Evolutionary conservation across 768 basidiomycete genomes (phyloP).

Genomic region (Naganishia vaughanmartiniae): DNA sequence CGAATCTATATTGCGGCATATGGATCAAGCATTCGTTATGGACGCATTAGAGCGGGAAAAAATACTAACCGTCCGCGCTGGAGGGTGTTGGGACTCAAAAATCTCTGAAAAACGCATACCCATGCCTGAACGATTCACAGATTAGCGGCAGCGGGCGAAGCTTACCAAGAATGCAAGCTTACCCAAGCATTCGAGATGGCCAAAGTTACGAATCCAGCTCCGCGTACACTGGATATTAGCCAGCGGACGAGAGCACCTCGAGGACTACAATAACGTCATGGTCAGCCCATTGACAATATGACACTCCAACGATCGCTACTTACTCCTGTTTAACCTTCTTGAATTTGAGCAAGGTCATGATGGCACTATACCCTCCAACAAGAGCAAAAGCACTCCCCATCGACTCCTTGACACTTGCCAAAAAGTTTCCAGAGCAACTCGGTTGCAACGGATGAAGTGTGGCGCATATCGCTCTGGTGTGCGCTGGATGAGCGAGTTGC

Average conservation of each 20-base stretch:
- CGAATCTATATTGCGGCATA: constrained; percentile 11
- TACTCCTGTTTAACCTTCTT: constrained; percentile 16
- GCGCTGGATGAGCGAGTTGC: constrained; percentile 8
- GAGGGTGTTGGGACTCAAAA: constrained; percentile 6
- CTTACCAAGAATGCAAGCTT: neutral
- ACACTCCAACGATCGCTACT: neutral
- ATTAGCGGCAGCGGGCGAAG: neutral
- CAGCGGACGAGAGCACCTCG: constrained; percentile 19
- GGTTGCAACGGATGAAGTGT: constrained; percentile 29
- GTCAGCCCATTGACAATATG: too few relatives aligned
- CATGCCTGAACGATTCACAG: constrained; percentile 12
- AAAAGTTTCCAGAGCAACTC: constrained; percentile 19
- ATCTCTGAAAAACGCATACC: constrained; percentile 28
- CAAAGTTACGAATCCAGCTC: constrained; percentile 23
- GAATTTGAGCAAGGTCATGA: constrained; percentile 20
- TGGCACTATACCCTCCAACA: constrained; percentile 27
- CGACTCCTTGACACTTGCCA: constrained; percentile 20
- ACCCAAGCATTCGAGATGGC: constrained; percentile 31
- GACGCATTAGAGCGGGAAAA: neutral
- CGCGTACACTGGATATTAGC: constrained; percentile 18
- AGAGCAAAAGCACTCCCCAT: constrained; percentile 21
- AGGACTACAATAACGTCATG: neutral
- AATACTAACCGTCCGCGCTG: constrained; percentile 18
- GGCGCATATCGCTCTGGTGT: constrained; percentile 22
- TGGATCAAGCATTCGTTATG: neutral